Percentiles rank a stretch among this genome's conserved stretches.
Conservation (phyloP, 192 early-diverging fungal genomes). For the Umbelopsis ramanniana region DNA sequence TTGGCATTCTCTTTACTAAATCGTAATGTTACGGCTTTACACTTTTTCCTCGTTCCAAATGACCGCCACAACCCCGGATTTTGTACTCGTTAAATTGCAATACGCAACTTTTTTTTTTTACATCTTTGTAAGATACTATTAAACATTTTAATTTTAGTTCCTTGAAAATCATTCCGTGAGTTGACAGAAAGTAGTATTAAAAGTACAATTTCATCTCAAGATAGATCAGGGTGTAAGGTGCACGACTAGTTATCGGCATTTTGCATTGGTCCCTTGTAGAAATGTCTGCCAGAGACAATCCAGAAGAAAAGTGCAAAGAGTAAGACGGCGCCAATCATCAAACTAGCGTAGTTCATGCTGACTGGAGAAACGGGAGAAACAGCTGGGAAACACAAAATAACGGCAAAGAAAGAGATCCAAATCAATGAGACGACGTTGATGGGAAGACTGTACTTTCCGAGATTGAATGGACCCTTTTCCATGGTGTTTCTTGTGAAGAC, state of each 20-base stretch:
- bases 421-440: constrained; percentile 39
- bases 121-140: neutral
- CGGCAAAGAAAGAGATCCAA: constrained; percentile 44
- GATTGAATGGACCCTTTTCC: constrained; percentile 35
- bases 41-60: neutral
- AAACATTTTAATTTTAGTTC: no score
- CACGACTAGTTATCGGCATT: constrained; percentile 1
- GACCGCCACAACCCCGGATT: no score
- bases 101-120: neutral
- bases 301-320: constrained; percentile 46
- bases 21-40: no score
- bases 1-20: no score
- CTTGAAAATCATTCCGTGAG: no score
- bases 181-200: no score
- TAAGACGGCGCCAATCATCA: constrained; percentile 35
- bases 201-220: no score
- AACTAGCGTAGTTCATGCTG: constrained; percentile 47
- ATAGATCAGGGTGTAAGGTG: no score
- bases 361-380: constrained; percentile 26
- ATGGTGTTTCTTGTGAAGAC: constrained; percentile 34
- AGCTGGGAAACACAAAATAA: constrained; percentile 40
- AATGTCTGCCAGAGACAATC: constrained; percentile 46
- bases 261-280: constrained; percentile 43
- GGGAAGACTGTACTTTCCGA: constrained; percentile 31
- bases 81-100: neutral